phyloP scores from a whole-genome alignment of 140 eudicot species.

The Erigeron philadelphicus region DNA sequence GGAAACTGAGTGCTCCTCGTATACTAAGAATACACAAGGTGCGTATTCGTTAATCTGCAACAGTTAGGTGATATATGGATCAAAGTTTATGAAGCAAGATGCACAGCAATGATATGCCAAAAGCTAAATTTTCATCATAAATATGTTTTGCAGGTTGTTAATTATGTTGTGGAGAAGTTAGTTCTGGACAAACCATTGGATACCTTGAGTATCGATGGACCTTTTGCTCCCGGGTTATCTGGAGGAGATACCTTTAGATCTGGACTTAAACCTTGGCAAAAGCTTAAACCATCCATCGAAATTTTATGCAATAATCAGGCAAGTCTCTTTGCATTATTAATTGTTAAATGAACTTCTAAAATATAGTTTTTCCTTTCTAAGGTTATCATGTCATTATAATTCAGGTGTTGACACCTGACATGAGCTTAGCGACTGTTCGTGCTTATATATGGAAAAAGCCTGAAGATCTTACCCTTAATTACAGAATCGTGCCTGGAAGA shows the following conservation, averaged over 20 bases:
- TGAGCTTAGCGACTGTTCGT: slow-evolving; percentile 96
- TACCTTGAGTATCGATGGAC: slow-evolving; percentile 52
- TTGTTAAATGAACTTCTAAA: neutral
- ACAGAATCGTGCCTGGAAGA: slow-evolving; percentile 56
- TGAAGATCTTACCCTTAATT: slow-evolving; percentile 81
- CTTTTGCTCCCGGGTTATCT: slow-evolving; percentile 50
- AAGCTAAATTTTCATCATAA: neutral
- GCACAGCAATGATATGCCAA: slow-evolving; percentile 3
- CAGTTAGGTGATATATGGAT: neutral
- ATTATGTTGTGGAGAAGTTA: slow-evolving; percentile 93
- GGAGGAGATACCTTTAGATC: slow-evolving; percentile 64
- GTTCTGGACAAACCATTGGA: slow-evolving; percentile 87
- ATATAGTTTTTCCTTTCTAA: slow-evolving; percentile 1
- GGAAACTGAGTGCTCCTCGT: slow-evolving; percentile 94
- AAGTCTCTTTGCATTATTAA: slow-evolving; percentile 30
- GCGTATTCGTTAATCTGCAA: slow-evolving; percentile 11
- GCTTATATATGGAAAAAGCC: slow-evolving; percentile 90
- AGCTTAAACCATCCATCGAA: slow-evolving; percentile 81
- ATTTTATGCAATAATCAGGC: slow-evolving; percentile 97
- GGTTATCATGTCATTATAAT: slow-evolving; percentile 17
- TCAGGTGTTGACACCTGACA: slow-evolving; percentile 81
- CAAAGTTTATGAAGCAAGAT: neutral
- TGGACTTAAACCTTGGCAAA: slow-evolving; percentile 76
- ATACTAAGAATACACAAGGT: slow-evolving; percentile 88
- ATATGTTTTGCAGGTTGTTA: slow-evolving; percentile 61